Base-by-base conservation (phyloP, 495 filamentous ascomycete genomes). In the Penicillium flavigenum region DNA sequence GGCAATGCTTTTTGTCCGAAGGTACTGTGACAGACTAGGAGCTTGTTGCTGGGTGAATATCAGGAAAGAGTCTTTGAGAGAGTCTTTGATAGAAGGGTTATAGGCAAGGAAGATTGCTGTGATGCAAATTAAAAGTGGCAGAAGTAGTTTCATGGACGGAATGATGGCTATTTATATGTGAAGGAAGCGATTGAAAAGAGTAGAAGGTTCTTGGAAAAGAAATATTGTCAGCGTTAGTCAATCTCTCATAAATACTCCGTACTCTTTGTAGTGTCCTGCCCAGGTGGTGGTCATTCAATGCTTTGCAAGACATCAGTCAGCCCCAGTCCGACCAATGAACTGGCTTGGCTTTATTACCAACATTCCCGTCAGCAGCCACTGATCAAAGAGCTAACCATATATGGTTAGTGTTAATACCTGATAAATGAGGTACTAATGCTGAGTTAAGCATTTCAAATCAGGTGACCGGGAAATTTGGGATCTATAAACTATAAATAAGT, bases 41-140 rank as follows among this genome's bases (percentile, higher is more conserved):
- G 62, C 54, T 29, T 41, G 31, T 56, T 65, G 56, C 47, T 62
- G 62, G 45, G 67, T 20, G 32, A 55, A 61, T 57, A 47, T 24
- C 46, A 60, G 2, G 47, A 58, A 31, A 59, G 56, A 22, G 34
- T 65, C 57, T 60, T 57, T 5, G 50, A 58, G 36, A 59, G 56
- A 26, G 31, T 65, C 57, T 62, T 58, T 47, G 60, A 61, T 58
- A 50, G 59, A 53, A 44, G 59, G 51, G 62, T 51, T 48, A 63
- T 67, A 68, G 58, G 70, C 61, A 44, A 73, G 49, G 50, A 71
- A 22, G 47, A 74, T 68, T 68, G 76, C 76, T 61, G 62, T 66
- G 65, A 77, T 72, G 65, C 71, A 76, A 69, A 79, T 74, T 60
- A 73, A 55, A 69, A 77, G 58, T 59, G 72, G 65, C 52, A 77